Base-by-base conservation (phyloP, 345 rosid species). In the Eucalyptus lansdowneana region DNA sequence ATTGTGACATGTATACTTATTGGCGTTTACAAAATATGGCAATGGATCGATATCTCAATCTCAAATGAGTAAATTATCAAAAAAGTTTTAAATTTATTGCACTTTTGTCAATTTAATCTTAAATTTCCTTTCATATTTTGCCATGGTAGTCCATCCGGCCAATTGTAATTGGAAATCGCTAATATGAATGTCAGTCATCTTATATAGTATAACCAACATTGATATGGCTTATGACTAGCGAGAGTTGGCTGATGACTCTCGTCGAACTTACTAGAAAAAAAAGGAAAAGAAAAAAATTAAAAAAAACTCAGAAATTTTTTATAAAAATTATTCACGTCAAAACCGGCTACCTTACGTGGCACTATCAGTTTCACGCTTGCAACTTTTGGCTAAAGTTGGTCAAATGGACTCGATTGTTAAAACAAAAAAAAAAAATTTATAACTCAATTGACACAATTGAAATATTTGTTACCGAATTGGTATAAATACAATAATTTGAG, bases 321-420 rank as follows among this genome's bases (percentile, higher is more conserved):
- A n/a, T 53, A 53, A 9, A 65, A 65, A n/a, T 29, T 65, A 4
- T 65, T 14, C 11, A 65, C 0, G 3, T 13, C 1, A 65, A 7
- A 1, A 4, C 4, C 5, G 0, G 3, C 19, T 10, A 6, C 8
- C 34, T 0, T 14, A 29, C 9, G 2, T 29, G 34, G 1, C 9
- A 65, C 37, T 14, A 8, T 8, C 0, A 1, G 2, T n/a, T 15
- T n/a, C 9, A n/a, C 0, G 0, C n/a, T 7, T 4, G 19, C 0
- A 14, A 29, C 4, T 65, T 62, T 29, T 0, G 3, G 5, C 10
- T 7, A 65, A n/a, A 65, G 31, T 65, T 65, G 19, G 16, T 65
- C 19, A 15, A 14, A 65, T n/a, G 5, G 19, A 65, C 19, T 65
- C 3, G 7, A 65, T 65, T 65, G 0, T 14, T 1, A 65, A 65